A percentile compares a stretch with the other conserved stretches of the same genome.
Evolutionary conservation across 2,329 filamentous ascomycete species (phyloP).

Genomic region (Fusarium sp.): DNA sequence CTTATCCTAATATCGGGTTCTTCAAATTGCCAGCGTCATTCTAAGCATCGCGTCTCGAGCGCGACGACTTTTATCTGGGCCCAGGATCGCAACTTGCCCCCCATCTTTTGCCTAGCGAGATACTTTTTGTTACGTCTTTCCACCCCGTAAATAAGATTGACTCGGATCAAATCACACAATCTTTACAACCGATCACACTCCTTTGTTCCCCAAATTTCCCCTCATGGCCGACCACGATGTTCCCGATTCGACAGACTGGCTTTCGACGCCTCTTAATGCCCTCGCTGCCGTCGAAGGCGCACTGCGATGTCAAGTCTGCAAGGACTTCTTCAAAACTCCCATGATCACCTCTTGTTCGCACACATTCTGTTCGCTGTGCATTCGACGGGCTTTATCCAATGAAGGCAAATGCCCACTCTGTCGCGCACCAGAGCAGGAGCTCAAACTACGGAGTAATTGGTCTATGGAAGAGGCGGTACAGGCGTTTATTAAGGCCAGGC

Average conservation of each 20-base stretch:
- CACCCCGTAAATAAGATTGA: background rate
- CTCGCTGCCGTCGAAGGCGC: constrained; percentile 84
- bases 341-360: constrained; percentile 96
- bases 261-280: constrained; percentile 75
- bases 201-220: background rate
- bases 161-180: background rate
- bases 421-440: constrained; percentile 82
- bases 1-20: constrained; percentile 23
- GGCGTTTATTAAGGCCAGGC: constrained; percentile 78
- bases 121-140: background rate
- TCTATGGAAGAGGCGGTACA: constrained; percentile 88
- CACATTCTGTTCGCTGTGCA: constrained; percentile 97
- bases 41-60: constrained; percentile 43
- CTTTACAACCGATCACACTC: background rate
- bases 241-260: constrained; percentile 89
- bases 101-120: constrained; percentile 9
- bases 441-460: constrained; percentile 88
- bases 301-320: constrained; percentile 96
- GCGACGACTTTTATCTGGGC: constrained; percentile 39
- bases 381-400: constrained; percentile 84
- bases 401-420: constrained; percentile 93
- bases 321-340: constrained; percentile 95
- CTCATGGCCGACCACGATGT: constrained; percentile 61
- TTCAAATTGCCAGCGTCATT: constrained; percentile 27
- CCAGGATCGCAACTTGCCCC: constrained; percentile 4